These are phyloP conservation scores for Globisporangium cylindrosporum DNA, from an alignment of 352 stramenopile species.

Conservation along the genomic window DNA sequence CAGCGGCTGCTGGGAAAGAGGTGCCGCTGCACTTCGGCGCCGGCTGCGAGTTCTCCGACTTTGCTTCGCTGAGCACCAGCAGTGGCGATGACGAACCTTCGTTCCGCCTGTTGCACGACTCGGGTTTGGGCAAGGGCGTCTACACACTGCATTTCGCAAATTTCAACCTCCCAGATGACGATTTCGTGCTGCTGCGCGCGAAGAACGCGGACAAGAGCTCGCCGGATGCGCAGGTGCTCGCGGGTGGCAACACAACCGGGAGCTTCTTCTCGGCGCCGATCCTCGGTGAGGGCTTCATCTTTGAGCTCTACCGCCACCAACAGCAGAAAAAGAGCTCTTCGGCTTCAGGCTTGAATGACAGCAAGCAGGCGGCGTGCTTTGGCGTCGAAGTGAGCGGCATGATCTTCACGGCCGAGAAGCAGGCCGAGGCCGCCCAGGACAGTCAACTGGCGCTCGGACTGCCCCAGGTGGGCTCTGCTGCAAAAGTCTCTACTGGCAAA, in stretches of 20 bases:
- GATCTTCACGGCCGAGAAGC: slow-evolving; percentile 38
- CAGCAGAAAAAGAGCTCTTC: background rate
- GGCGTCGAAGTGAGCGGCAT: slow-evolving; percentile 53
- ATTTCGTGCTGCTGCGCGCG: slow-evolving; percentile 41
- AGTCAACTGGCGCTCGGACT: slow-evolving; percentile 25
- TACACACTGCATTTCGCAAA: slow-evolving; percentile 61
- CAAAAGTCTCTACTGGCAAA: background rate
- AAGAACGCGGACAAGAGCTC: slow-evolving; percentile 22
- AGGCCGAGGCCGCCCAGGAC: slow-evolving; percentile 24
- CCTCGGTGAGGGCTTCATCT: slow-evolving; percentile 34
- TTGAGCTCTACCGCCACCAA: slow-evolving; percentile 45
- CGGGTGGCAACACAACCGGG: slow-evolving; percentile 47
- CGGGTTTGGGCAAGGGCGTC: slow-evolving; percentile 44
- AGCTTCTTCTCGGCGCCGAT: slow-evolving; percentile 54
- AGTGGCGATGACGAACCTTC: slow-evolving; percentile 20
- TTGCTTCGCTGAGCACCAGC: slow-evolving; percentile 27
- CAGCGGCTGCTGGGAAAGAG: slow-evolving; percentile 4
- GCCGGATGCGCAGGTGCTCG: slow-evolving; percentile 23
- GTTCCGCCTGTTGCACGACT: slow-evolving; percentile 44
- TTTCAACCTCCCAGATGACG: slow-evolving; percentile 48
- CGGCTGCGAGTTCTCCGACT: slow-evolving; percentile 59
- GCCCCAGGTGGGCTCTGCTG: slow-evolving; percentile 4
- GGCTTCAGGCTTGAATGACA: slow-evolving; percentile 1
- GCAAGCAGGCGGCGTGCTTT: slow-evolving; percentile 21
- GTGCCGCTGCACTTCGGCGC: slow-evolving; percentile 34